Conservation (phyloP, 768 basidiomycete genomes). For the Ramaria sp. region DNA sequence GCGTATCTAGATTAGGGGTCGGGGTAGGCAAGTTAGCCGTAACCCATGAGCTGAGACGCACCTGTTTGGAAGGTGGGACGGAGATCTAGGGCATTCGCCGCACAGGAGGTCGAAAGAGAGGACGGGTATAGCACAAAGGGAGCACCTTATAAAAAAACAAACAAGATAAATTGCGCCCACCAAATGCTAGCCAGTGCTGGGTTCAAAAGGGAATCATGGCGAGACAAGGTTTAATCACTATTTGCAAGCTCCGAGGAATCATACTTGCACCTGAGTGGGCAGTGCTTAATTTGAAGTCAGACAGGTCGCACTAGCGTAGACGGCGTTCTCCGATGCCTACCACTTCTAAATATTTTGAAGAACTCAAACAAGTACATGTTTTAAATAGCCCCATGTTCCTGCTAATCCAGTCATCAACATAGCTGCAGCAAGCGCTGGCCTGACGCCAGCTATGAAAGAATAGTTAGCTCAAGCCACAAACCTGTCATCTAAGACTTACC, state of each 20-base stretch:
- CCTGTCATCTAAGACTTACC: constrained; percentile 34
- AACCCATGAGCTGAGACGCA: neutral
- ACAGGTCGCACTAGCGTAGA: neutral
- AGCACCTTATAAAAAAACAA: neutral
- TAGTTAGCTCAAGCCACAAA: constrained; percentile 19
- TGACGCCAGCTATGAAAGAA: constrained; percentile 69
- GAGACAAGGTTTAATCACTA: neutral
- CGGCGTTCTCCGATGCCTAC: neutral
- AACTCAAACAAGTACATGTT: constrained; percentile 21
- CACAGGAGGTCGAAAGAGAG: neutral
- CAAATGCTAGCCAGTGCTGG: neutral
- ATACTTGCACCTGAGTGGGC: neutral
- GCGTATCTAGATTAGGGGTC: neutral
- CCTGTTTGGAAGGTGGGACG: neutral
- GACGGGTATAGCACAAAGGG: neutral
- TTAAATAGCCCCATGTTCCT: constrained; percentile 91
- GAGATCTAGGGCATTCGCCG: neutral
- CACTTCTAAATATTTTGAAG: neutral
- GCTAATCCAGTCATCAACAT: constrained; percentile 83
- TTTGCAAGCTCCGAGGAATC: neutral
- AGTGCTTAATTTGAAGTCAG: neutral
- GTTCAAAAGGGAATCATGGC: neutral
- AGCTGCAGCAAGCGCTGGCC: constrained; percentile 81
- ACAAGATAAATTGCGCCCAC: neutral
- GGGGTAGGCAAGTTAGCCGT: neutral